A percentile compares a stretch with the other conserved stretches of the same genome.
These are phyloP conservation scores for Irpex lacteus DNA, from an alignment of 1,284 basidiomycete genomes.

Conservation along the genomic window DNA sequence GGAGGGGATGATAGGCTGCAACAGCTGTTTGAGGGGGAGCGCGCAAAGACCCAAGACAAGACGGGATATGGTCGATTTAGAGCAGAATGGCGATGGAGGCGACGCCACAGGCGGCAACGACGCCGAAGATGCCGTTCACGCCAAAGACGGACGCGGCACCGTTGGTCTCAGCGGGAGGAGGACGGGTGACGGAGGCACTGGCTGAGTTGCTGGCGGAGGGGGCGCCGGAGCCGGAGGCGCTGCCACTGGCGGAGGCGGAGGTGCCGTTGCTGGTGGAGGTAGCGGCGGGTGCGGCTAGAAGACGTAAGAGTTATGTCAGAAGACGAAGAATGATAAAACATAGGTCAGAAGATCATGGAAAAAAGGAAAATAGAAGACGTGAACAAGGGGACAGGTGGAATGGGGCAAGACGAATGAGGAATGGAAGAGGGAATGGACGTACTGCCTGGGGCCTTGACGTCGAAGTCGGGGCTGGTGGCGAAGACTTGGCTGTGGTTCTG, in stretches of 20 bases:
- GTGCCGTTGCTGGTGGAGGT: slow-evolving; percentile 9
- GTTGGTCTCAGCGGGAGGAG: slow-evolving; percentile 6
- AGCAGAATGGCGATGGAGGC: slow-evolving; percentile 26
- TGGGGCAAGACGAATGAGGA: not conserved
- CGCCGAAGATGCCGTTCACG: slow-evolving; percentile 18
- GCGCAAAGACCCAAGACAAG: not conserved
- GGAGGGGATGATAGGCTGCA: not conserved
- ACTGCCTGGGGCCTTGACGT: slow-evolving; percentile 36
- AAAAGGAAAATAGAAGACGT: not conserved
- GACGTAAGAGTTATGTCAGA: not conserved
- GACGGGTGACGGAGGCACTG: slow-evolving; percentile 1
- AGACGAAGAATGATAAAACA: not conserved
- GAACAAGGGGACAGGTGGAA: not conserved
- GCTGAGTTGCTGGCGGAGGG: slow-evolving; percentile 11
- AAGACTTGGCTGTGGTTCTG: slow-evolving; percentile 38
- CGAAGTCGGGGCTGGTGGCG: slow-evolving; percentile 40
- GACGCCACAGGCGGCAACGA: slow-evolving; percentile 25
- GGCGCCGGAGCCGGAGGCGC: slow-evolving; percentile 8
- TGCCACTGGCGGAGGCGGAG: slow-evolving; percentile 6
- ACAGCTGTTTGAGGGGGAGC: not conserved
- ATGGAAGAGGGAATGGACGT: not conserved
- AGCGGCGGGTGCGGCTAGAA: slow-evolving; percentile 17
- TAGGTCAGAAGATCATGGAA: not conserved
- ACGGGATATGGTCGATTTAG: slow-evolving; percentile 8
- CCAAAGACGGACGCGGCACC: slow-evolving; percentile 12